Evolutionary conservation across 1,284 basidiomycete genomes (phyloP), one percentile per base, ranked within the genome.

Genomic region (Megacollybia platyphylla): DNA sequence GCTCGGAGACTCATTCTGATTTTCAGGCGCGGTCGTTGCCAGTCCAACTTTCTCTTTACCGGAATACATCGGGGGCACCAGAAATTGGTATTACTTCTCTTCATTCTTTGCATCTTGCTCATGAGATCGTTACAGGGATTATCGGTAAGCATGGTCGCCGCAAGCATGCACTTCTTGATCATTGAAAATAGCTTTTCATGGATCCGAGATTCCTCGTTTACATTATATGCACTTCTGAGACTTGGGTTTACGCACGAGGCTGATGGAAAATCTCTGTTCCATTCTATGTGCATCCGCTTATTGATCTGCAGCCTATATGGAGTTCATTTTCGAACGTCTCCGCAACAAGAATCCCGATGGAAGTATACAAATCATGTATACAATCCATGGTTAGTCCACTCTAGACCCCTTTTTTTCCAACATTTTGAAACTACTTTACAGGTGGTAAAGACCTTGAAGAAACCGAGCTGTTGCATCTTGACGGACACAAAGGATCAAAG

Each of bases 41-140:
- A 90, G 87, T 47, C 90, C 92, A 0, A 96, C 91, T 0, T 96
- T 97, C 61, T 87, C 84, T 49, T 65, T 97, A 7, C 91, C 91
- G 0, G 92, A 96, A 57, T 84, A 79, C 50, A 87, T 94, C 29
- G 88, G 88, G 0, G 90, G 89, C 1, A 79, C 77, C 0, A 67
- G 89, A 40, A 92, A 93, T 55, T 93, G 89, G 87, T 79, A 54
- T 20, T 54, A 10, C 31, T 32, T 17, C 43, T 2, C 41, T 45
- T 42, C 6, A 15, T 43, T n/a, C 36, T 8, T 37, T 39, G 26
- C 10, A 10, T 45, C 17, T 29, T 10, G 13, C 8, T 42, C 11
- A 31, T 37, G 40, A 37, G 7, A 4, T 36, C 26, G 27, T 35
- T 13, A 34, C 48, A 80, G 80, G 81, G 82, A 85, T 57, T 85